Evolutionary conservation across 1,139 yeast genomes (phyloP), one percentile per base, ranked within the genome.

Genomic region (Scheffersomyces segobiensis): DNA sequence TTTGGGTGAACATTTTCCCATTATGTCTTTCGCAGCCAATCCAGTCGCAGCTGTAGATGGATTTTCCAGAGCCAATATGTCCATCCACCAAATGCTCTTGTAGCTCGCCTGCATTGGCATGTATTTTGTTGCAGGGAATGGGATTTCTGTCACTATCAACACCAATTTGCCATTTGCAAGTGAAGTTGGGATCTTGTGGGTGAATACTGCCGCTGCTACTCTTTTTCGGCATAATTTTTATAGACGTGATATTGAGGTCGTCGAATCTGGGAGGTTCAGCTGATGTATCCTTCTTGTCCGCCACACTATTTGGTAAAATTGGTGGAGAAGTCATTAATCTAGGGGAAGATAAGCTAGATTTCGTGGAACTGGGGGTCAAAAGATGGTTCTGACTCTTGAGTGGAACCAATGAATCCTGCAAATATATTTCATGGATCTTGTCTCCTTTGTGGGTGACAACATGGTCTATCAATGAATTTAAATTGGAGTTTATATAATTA

Each of bases 31-130:
- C 84, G 71, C 99, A 95, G 3, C 86, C 89, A 7, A 80, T 73
- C 99, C 99, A 95, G 55, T 74, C 67, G 70, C 99, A 95, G 32
- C 73, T 70, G 66, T 95, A 93, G 24, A 77, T 74, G 1, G 89
- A 83, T 68, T 88, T 84, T 1, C 97, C 93, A 14, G 88, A 83
- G 2, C 91, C 91, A 19, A 93, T 79, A 70, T 95, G 98, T 18
- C 74, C 80, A 1, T 77, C 73, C 12, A 86, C 81, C 18, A 95
- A 69, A 71, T 95, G 99, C 3, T 83, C 79, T 55, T 92, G 92
- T 54, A 95, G 77, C 3, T 81, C 88, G 6, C 86, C 85, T 2
- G 89, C 82, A 4, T 81, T 71, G 5, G 67, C 57, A 66, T 89
- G 92, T 0, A 62, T 64, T 54, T 68, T 62, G 53, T 76, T 76